Evolutionary conservation across 768 basidiomycete species (phyloP), one percentile per base, ranked within the genome.

Genomic region (Mycena epipterygia): DNA sequence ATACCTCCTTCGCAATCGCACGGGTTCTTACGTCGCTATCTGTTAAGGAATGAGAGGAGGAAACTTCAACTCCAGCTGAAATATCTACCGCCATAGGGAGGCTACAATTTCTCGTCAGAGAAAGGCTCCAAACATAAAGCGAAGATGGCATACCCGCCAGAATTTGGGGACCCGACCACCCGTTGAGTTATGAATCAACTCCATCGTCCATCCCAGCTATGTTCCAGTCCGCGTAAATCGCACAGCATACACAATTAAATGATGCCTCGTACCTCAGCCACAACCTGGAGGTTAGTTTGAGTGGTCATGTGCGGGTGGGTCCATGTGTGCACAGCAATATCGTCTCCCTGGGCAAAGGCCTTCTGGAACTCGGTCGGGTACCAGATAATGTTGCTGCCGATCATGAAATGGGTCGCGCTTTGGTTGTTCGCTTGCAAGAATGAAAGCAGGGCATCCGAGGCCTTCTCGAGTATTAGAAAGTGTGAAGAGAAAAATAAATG

Each of bases 351-450:
- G 23, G 84, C 79, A 76, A 89, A 89, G 0, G 89, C 90, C 11
- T 77, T 77, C 63, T 81, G 72, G 80, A 96, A 95, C 46, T 84
- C 74, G 19, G 84, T 76, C 3, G 90, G 88, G 76, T 92, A 83
- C 52, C 76, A 62, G 29, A 93, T 75, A 67, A 96, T 93, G 78
- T 95, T 93, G 42, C 86, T 77, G 25, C 96, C 96, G 72, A 98
- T 97, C 85, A 95, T 89, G 81, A 97, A 97, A 78, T 97, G 95
- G 6, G 96, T 97, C 3, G 90, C 91, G 23, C 79, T 86, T 64
- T 90, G 81, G 69, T 91, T 89, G 65, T 96, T 86, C 21, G 82
- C 62, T 67, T 84, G 72, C 56, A 98, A 83, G 79, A 94, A 97
- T 8, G 87, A 75, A 74, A 93, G 88, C n/a, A 98, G 87, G 12